phyloP scores from a whole-genome alignment of 768 basidiomycete species.

The Mrakia frigida region DNA sequence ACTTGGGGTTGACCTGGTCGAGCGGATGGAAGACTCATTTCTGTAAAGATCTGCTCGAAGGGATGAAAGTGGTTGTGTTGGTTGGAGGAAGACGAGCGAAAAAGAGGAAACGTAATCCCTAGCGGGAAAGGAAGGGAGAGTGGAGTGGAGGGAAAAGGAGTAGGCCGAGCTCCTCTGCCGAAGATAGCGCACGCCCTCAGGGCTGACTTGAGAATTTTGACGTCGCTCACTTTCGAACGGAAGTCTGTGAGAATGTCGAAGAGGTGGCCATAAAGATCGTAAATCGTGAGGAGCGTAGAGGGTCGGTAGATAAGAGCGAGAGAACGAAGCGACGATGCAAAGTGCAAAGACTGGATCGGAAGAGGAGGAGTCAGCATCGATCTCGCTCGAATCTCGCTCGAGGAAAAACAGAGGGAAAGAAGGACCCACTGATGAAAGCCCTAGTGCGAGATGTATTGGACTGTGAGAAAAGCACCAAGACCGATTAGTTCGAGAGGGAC shows the following conservation, averaged over 20 bases:
- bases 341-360: not conserved
- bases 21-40: constrained; percentile 12
- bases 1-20: constrained; percentile 21
- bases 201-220: too few relatives aligned
- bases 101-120: not conserved
- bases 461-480: not conserved
- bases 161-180: not conserved
- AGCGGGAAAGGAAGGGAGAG: not conserved
- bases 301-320: not conserved
- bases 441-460: constrained; percentile 24
- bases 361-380: not conserved
- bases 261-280: constrained; percentile 10
- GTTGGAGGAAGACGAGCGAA: not conserved
- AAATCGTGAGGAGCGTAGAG: not conserved
- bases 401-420: not conserved
- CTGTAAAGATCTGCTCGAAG: not conserved
- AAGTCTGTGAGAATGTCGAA: not conserved
- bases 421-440: not conserved
- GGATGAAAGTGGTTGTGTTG: not conserved
- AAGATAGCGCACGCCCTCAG: too few relatives aligned
- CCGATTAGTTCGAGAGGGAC: not conserved
- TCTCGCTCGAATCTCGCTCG: not conserved
- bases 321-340: not conserved
- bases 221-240: too few relatives aligned
- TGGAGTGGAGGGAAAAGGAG: not conserved